These are phyloP conservation scores for Thozetella sp. DNA, from an alignment of 495 filamentous ascomycete genomes.

Conservation along the genomic window DNA sequence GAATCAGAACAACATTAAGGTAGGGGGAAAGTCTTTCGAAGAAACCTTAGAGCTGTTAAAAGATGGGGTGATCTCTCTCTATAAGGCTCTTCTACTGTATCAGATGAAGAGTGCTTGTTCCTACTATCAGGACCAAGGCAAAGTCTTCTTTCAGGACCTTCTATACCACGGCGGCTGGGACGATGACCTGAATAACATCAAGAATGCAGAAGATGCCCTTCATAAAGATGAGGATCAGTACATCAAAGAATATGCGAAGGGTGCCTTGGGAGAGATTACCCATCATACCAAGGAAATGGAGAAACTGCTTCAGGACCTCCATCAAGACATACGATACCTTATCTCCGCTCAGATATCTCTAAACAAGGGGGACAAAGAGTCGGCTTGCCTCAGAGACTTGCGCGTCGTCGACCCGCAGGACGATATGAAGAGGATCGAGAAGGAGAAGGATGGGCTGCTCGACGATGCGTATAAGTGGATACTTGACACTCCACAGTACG, in stretches of 20 bases:
- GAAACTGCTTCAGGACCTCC: constrained; percentile 11
- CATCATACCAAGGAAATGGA: constrained; percentile 4
- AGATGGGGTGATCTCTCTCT: constrained; percentile 19
- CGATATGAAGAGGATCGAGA: constrained; percentile 39
- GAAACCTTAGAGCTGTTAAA: constrained; percentile 12
- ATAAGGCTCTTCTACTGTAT: constrained; percentile 27
- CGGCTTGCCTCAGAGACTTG: constrained; percentile 25
- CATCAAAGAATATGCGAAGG: constrained; percentile 7
- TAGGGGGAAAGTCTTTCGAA: constrained; percentile 1
- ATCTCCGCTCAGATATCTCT: constrained; percentile 7
- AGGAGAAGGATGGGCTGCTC: constrained; percentile 40
- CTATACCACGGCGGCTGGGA: constrained; percentile 20
- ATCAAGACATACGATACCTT: constrained; percentile 20
- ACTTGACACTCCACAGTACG: constrained; percentile 33
- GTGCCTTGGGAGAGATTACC: constrained; percentile 9
- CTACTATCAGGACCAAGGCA: constrained; percentile 26
- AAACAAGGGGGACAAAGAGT: constrained; percentile 2
- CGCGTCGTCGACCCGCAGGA: constrained; percentile 25
- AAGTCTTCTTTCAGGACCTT: constrained; percentile 19
- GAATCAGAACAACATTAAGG: constrained; percentile 14
- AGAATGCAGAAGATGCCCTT: constrained; percentile 18
- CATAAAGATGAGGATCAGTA: constrained; percentile 12
- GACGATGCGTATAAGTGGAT: constrained; percentile 44
- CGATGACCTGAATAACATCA: constrained; percentile 18
- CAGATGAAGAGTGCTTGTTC: constrained; percentile 35